Evolutionary conservation across 805 yeast species (phyloP).

Genomic region (Pichia cephalocereana): DNA sequence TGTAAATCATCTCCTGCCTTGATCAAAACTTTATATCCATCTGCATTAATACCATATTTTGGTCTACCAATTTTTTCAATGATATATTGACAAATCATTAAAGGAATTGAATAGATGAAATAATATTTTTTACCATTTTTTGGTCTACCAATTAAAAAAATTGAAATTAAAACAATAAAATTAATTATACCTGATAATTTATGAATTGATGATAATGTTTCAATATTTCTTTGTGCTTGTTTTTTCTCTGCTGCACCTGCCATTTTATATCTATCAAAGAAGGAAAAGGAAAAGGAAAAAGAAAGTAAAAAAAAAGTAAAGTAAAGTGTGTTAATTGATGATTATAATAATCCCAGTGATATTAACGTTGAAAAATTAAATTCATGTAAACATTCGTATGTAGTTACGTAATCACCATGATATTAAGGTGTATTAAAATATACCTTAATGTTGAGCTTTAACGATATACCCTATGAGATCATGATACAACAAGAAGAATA

Average conservation of each 20-base stretch:
- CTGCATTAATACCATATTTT: constrained; percentile 27
- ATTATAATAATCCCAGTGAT: too few relatives aligned
- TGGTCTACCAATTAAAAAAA: constrained; percentile 32
- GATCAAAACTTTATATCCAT: constrained; percentile 33
- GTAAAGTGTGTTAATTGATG: too few relatives aligned
- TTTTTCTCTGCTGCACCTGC: constrained; percentile 33
- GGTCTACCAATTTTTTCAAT: constrained; percentile 61
- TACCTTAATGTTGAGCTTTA: too few relatives aligned
- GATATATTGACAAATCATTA: constrained; percentile 36
- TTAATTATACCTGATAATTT: constrained; percentile 31
- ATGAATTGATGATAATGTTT: constrained; percentile 26
- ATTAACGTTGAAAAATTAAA: too few relatives aligned
- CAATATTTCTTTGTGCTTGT: constrained; percentile 24
- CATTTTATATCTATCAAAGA: constrained; percentile 13
- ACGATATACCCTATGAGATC: too few relatives aligned
- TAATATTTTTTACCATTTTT: constrained; percentile 38
- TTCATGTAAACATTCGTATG: too few relatives aligned
- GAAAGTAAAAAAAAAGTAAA: too few relatives aligned
- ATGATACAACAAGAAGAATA: too few relatives aligned
- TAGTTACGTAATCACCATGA: too few relatives aligned
- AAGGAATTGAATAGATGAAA: constrained; percentile 34
- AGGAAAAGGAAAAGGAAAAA: too few relatives aligned
- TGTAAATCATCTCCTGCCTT: constrained; percentile 52
- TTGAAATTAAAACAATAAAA: constrained; percentile 28
- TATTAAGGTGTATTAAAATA: too few relatives aligned